Conservation (phyloP, 805 yeast species). For the Zygoascus bituminiphila region DNA sequence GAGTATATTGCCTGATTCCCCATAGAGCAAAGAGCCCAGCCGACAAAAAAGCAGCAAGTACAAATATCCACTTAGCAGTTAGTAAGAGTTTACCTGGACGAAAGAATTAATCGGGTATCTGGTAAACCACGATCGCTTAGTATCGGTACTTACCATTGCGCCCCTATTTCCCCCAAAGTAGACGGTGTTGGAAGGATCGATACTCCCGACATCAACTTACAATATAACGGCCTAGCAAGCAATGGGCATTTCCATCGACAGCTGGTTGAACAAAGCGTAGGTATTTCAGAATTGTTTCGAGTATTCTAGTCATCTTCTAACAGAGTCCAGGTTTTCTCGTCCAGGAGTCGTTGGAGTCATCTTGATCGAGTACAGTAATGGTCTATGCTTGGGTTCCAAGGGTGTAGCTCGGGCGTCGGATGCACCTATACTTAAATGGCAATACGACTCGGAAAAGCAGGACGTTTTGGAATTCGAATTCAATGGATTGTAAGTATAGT, state of each 20-base stretch:
- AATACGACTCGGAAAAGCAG: slow-evolving; percentile 2
- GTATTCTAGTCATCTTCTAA: not conserved
- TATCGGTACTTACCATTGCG: not conserved
- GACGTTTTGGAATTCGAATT: slow-evolving; percentile 8
- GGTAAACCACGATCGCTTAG: not conserved
- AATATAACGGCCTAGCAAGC: not conserved
- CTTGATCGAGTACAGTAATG: slow-evolving; percentile 14
- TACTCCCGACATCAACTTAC: not conserved
- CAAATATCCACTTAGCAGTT: slow-evolving; percentile 18
- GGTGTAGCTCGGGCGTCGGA: slow-evolving; percentile 18
- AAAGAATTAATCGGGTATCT: too few species aligned
- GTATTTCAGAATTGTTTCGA: not conserved
- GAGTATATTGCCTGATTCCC: slow-evolving; percentile 32
- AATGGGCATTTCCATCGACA: not conserved
- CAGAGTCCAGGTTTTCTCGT: slow-evolving; percentile 4
- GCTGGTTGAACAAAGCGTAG: slow-evolving; percentile 16
- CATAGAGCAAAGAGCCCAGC: slow-evolving; percentile 28
- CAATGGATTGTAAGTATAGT: slow-evolving; percentile 8
- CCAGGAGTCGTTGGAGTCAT: slow-evolving; percentile 16
- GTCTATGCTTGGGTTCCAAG: slow-evolving; percentile 17
- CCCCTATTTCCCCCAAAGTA: not conserved
- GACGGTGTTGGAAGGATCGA: not conserved
- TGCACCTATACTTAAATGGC: slow-evolving; percentile 16
- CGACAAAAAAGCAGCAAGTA: slow-evolving; percentile 22
- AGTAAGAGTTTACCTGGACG: too few species aligned